Conservation (phyloP, 495 filamentous ascomycete species). For the Glonium stellatum region DNA sequence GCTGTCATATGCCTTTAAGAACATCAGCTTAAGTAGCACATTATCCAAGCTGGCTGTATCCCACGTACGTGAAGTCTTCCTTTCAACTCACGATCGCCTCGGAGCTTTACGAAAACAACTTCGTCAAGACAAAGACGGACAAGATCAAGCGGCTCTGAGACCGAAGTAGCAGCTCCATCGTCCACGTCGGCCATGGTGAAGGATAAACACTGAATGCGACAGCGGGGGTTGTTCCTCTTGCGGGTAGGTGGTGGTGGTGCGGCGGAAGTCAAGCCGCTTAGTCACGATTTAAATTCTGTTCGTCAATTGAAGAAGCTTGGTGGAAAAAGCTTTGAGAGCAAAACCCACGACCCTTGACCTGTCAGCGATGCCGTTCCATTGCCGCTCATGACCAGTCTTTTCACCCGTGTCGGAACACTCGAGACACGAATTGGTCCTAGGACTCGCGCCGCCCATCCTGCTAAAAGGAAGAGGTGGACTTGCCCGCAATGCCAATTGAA, state of each 20-base stretch:
- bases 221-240: not conserved
- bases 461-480: slow-evolving; percentile 1
- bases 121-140: slow-evolving; percentile 92
- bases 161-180: slow-evolving; percentile 54
- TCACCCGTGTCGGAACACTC: slow-evolving; percentile 19
- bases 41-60: not conserved
- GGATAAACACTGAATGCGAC: not conserved
- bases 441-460: not conserved
- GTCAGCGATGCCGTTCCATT: not conserved
- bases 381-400: slow-evolving; percentile 7
- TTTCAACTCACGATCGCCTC: slow-evolving; percentile 92
- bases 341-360: not conserved
- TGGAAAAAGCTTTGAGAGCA: not conserved
- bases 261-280: no score
- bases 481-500: slow-evolving; percentile 3
- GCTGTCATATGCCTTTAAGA: slow-evolving; percentile 81
- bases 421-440: not conserved
- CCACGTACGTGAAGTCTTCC: slow-evolving; percentile 79
- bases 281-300: not conserved
- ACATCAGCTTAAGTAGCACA: slow-evolving; percentile 6
- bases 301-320: not conserved
- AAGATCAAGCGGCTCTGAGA: slow-evolving; percentile 86
- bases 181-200: slow-evolving; percentile 63
- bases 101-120: slow-evolving; percentile 91
- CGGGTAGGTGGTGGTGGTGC: not conserved